Conservation (phyloP, 331 rosid species). For the Acacia pycnantha region DNA sequence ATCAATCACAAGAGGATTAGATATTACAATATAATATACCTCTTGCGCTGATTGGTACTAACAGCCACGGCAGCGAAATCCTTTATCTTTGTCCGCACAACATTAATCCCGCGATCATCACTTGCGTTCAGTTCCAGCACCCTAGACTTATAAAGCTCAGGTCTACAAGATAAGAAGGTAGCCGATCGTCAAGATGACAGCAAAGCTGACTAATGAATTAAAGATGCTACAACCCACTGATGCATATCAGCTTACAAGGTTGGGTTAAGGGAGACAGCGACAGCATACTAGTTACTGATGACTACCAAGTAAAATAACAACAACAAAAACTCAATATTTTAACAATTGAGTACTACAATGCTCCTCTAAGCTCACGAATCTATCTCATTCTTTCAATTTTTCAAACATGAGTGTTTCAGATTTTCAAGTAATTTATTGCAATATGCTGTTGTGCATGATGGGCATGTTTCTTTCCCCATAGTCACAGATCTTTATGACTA, state of each 20-base stretch:
- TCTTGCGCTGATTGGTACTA: conserved; percentile 48
- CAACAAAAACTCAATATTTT: no score
- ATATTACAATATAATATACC: conserved; percentile 43
- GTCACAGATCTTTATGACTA: background rate
- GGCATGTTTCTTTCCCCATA: background rate
- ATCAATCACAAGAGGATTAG: background rate
- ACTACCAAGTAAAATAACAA: background rate
- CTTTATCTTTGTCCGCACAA: conserved; percentile 91
- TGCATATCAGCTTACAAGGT: background rate
- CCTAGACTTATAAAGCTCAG: conserved; percentile 87
- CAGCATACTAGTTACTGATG: background rate
- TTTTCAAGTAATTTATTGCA: background rate
- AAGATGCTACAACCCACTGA: background rate
- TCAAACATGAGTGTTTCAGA: background rate
- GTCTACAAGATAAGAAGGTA: conserved; percentile 40
- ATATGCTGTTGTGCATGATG: background rate
- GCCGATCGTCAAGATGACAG: background rate
- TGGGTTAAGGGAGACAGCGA: background rate
- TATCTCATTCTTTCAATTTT: background rate
- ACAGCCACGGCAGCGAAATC: conserved; percentile 82
- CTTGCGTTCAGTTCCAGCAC: conserved; percentile 98
- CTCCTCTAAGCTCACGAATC: background rate
- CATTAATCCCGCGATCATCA: conserved; percentile 93
- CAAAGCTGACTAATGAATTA: background rate
- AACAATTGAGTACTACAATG: background rate